Evolutionary conservation across 495 filamentous ascomycete genomes (phyloP).

Genomic region (Penicillium bialowiezense): DNA sequence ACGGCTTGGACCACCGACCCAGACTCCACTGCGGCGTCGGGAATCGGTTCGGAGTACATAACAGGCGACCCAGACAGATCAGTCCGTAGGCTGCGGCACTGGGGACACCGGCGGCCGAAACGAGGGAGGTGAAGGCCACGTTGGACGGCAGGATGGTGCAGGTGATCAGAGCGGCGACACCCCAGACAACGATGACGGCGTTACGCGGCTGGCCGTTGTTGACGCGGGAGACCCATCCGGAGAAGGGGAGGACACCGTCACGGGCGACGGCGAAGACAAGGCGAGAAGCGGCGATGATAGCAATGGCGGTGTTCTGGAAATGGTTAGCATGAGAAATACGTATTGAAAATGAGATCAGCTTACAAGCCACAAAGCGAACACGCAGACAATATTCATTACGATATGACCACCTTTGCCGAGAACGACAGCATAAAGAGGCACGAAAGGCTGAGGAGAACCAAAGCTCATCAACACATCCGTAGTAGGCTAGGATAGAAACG

Average conservation of each 20-base stretch:
- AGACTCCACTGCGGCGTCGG: conserved; percentile 47
- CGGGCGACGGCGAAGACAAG: conserved; percentile 56
- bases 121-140: conserved; percentile 54
- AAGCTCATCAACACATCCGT: conserved; percentile 38
- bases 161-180: conserved; percentile 45
- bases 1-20: conserved; percentile 43
- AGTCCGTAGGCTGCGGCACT: conserved; percentile 54
- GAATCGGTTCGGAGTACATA: conserved; percentile 46
- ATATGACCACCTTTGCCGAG: conserved; percentile 53
- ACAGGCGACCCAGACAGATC: conserved; percentile 49
- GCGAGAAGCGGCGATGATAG: conserved; percentile 53
- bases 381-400: conserved; percentile 53
- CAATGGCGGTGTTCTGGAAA: conserved; percentile 50
- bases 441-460: conserved; percentile 53
- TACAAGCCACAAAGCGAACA: conserved; percentile 49
- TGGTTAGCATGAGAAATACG: not conserved
- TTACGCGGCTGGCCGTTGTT: conserved; percentile 51
- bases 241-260: conserved; percentile 55
- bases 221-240: conserved; percentile 51
- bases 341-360: conserved; percentile 2
- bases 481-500: conserved; percentile 27
- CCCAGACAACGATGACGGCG: conserved; percentile 54
- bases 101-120: conserved; percentile 49
- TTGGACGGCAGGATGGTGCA: conserved; percentile 53
- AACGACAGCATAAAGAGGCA: conserved; percentile 50